phyloP scores from a whole-genome alignment of 495 filamentous ascomycete genomes.

The Aspergillus taichungensis region DNA sequence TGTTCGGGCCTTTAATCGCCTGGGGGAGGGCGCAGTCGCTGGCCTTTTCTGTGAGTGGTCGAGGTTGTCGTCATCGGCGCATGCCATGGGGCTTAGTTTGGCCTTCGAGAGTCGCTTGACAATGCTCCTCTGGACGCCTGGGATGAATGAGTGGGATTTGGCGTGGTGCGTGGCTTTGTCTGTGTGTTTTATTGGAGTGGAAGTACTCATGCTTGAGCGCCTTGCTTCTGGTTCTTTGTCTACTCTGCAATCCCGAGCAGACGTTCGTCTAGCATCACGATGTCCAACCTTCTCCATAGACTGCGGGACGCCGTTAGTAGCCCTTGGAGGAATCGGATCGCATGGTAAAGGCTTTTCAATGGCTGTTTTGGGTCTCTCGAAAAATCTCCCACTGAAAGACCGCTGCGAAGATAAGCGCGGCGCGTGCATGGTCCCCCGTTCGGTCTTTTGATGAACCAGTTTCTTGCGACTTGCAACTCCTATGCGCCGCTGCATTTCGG shows the following conservation, averaged over 20 bases:
- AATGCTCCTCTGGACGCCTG: slow-evolving; percentile 15
- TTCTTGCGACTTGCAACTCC: slow-evolving; percentile 62
- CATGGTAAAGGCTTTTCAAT: slow-evolving; percentile 29
- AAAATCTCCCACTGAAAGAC: no score
- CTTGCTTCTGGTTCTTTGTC: neutral
- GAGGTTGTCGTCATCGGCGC: slow-evolving; percentile 13
- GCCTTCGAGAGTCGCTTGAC: slow-evolving; percentile 23
- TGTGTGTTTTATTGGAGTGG: slow-evolving; percentile 2
- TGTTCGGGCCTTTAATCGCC: slow-evolving; percentile 18
- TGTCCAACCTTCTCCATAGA: slow-evolving; percentile 3
- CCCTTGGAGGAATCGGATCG: slow-evolving; percentile 17
- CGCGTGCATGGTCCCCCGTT: neutral
- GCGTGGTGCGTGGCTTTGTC: slow-evolving; percentile 5
- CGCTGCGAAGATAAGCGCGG: no score
- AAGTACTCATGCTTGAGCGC: neutral
- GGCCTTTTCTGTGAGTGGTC: slow-evolving; percentile 12
- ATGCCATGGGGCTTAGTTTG: slow-evolving; percentile 16
- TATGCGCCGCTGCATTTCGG: slow-evolving; percentile 70
- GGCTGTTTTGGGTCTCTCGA: neutral
- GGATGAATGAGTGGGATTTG: slow-evolving; percentile 9
- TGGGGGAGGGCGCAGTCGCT: slow-evolving; percentile 19
- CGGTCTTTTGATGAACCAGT: slow-evolving; percentile 22
- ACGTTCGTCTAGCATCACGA: slow-evolving; percentile 12
- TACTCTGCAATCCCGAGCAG: slow-evolving; percentile 12
- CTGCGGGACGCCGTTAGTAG: slow-evolving; percentile 1